These are phyloP conservation scores for Arachnomyces sp. DNA, from an alignment of 2,329 filamentous ascomycete species.

Conservation along the genomic window DNA sequence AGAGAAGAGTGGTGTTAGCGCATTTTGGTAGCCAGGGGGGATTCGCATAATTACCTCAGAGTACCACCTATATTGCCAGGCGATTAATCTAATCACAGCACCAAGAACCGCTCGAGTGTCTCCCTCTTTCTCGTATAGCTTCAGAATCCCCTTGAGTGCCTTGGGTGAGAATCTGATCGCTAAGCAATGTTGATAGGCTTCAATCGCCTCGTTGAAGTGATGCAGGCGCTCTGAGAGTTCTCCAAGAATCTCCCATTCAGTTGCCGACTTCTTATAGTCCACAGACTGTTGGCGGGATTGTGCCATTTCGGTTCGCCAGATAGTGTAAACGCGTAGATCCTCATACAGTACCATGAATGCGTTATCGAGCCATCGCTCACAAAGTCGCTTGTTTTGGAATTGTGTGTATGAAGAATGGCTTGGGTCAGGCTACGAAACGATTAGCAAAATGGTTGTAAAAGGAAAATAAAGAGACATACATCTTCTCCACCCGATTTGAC, in stretches of 20 bases:
- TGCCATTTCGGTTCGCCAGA: constrained; percentile 97
- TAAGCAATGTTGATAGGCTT: constrained; percentile 85
- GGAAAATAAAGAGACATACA: constrained; percentile 36
- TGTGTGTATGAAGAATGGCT: constrained; percentile 71
- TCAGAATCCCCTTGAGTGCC: constrained; percentile 76
- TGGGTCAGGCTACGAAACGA: constrained; percentile 45
- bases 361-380: constrained; percentile 95
- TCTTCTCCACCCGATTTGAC: constrained; percentile 68
- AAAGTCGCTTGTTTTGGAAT: constrained; percentile 93
- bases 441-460: constrained; percentile 11
- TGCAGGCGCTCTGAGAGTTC: constrained; percentile 87
- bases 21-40: background rate
- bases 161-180: constrained; percentile 86
- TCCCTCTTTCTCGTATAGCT: constrained; percentile 66
- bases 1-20: background rate
- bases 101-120: constrained; percentile 74
- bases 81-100: constrained; percentile 81
- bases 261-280: constrained; percentile 91
- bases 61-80: constrained; percentile 99
- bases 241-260: constrained; percentile 97
- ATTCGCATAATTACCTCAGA: constrained; percentile 57
- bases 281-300: constrained; percentile 89
- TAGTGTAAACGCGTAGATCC: constrained; percentile 94
- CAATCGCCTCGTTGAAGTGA: constrained; percentile 80
- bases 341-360: constrained; percentile 99